phyloP scores from a whole-genome alignment of 2,329 filamentous ascomycete genomes.

The Diaporthe helianthi region DNA sequence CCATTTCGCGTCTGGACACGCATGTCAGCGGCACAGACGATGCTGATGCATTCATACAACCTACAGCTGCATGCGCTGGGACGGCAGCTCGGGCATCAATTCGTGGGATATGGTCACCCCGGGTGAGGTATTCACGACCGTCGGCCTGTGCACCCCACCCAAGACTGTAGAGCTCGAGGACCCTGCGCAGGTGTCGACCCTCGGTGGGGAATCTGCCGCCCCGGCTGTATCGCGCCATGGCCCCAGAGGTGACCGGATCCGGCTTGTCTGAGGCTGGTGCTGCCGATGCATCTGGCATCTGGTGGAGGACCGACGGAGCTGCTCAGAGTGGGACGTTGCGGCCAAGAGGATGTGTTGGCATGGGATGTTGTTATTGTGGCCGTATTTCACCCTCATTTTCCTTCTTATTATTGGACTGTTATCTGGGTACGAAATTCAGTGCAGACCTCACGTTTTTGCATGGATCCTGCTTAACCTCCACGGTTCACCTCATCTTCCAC shows the following conservation, averaged over 20 bases:
- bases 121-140: background rate
- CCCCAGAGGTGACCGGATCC: background rate
- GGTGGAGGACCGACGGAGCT: too few species aligned
- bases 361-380: too few species aligned
- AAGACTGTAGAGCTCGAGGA: background rate
- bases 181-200: background rate
- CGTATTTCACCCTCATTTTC: too few species aligned
- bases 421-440: background rate
- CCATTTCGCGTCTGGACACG: background rate
- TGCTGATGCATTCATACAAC: background rate
- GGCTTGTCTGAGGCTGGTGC: background rate
- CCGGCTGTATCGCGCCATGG: background rate
- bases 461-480: background rate
- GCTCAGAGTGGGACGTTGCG: background rate
- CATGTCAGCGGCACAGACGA: background rate
- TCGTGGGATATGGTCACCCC: background rate
- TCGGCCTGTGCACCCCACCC: background rate
- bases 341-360: background rate
- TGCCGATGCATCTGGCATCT: background rate
- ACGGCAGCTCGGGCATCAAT: background rate
- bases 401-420: background rate
- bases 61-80: conserved; percentile 6
- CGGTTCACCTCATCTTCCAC: background rate
- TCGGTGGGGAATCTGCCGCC: background rate
- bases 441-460: background rate